Evolutionary conservation across 2,329 filamentous ascomycete species (phyloP), one percentile per base, ranked within the genome.

Genomic region (Diaporthe sp.): DNA sequence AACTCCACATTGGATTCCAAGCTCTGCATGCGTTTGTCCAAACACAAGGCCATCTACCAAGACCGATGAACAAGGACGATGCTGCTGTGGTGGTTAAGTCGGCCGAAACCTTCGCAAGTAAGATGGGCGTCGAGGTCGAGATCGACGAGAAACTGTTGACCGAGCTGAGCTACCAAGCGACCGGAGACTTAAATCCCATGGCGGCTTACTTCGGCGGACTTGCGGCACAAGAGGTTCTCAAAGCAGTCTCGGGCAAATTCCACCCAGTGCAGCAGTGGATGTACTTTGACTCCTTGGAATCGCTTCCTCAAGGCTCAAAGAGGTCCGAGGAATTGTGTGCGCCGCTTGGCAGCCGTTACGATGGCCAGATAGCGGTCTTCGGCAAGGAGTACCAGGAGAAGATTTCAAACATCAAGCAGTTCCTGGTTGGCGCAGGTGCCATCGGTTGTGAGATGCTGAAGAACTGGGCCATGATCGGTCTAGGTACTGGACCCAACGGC

Each of bases 371-470:
- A 82, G 96, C 95, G 3, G 97, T 99, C 1, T 98, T 99, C 79
- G 97, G 97, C 77, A 93, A 91, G 80, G 94, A 98, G 78, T 99
- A 93, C 85, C 97, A 99, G 85, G 94, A 98, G 71, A 98, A 98
- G 88, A 90, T 99, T 79, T 91, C 93, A 76, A 98, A 98, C 81
- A 86, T 97, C 77, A 97, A 93, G 81, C 92, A 98, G 81, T 99
- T 99, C 88, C 89, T 99, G 73, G 97, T 99, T 75, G 97, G 97
- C 79, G 95, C 97, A 62, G 97, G 97, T 80, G 97, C 97, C 78
- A 99, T 99, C 83, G 97, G 97, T 61, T 99, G 97, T 82, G 97
- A 99, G 83, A 99, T 98, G 94, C 88, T 99, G 79, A 99, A 99
- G 91, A 98, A 98, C 85, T 99, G 97, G 96, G 96, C 97, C 49